phyloP scores from a whole-genome alignment of 2,329 filamentous ascomycete genomes.

The Monosporascus sp. region DNA sequence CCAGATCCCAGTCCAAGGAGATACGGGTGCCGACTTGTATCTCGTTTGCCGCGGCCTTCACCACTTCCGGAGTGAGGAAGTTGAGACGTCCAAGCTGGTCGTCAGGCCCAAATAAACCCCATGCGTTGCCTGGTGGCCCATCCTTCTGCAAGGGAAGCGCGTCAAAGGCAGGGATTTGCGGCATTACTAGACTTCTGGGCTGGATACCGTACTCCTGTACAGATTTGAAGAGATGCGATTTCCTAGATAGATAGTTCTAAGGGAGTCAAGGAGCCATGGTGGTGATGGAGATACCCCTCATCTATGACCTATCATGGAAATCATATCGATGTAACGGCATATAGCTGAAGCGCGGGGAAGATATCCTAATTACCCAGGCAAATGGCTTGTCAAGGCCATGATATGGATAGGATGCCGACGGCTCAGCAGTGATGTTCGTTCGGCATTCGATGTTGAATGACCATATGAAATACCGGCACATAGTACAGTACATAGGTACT shows the following conservation, averaged over 20 bases:
- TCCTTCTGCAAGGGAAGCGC: slow-evolving; percentile 36
- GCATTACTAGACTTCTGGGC: not conserved
- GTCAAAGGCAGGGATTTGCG: slow-evolving; percentile 22
- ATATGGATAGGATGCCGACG: not conserved
- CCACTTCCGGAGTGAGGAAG: slow-evolving; percentile 39
- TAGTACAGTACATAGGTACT: not conserved
- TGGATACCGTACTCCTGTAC: too few species aligned
- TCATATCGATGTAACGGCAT: not conserved
- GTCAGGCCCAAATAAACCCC: slow-evolving; percentile 39
- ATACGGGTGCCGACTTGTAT: slow-evolving; percentile 35
- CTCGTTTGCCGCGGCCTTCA: slow-evolving; percentile 36
- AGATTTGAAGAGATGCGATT: too few species aligned
- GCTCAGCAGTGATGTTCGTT: not conserved
- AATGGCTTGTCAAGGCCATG: not conserved
- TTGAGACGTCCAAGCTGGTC: slow-evolving; percentile 46
- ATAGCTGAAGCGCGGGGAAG: not conserved
- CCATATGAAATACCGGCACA: too few species aligned
- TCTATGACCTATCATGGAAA: not conserved
- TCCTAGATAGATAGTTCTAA: too few species aligned
- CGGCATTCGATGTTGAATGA: not conserved
- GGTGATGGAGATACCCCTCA: not conserved
- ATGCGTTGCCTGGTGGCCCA: slow-evolving; percentile 39
- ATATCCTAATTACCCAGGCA: not conserved
- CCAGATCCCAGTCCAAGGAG: slow-evolving; percentile 33
- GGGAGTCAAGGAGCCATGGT: not conserved